Conservation (phyloP, 371 early-diverging fungal genomes). For the Cokeromyces recurvatus region DNA sequence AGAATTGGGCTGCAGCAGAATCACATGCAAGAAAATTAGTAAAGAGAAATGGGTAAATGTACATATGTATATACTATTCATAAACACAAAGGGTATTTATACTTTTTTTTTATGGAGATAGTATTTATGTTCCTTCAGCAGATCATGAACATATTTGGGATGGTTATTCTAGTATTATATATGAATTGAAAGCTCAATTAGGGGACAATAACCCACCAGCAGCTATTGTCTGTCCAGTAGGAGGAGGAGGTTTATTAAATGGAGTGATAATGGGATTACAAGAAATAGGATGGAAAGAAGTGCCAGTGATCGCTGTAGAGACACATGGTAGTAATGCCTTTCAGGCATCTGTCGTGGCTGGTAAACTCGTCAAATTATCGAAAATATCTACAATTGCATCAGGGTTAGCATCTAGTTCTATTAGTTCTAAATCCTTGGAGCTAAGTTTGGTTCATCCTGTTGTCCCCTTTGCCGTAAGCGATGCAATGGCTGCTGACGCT, state of each 20-base stretch:
- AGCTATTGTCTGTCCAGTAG: constrained; percentile 64
- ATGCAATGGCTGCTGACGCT: constrained; percentile 56
- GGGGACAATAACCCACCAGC: constrained; percentile 54
- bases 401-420: constrained; percentile 46
- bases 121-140: constrained; percentile 62
- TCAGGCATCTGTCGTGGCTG: constrained; percentile 61
- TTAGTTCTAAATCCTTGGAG: constrained; percentile 52
- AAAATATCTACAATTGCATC: constrained; percentile 54
- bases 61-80: no score
- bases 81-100: constrained; percentile 1
- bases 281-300: constrained; percentile 56
- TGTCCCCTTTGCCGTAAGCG: constrained; percentile 57
- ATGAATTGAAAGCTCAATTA: constrained; percentile 63
- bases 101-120: constrained; percentile 3
- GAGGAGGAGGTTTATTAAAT: constrained; percentile 70
- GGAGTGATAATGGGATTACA: constrained; percentile 63
- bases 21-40: constrained; percentile 47
- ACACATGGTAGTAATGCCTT: constrained; percentile 72
- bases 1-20: constrained; percentile 56
- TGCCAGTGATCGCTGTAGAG: constrained; percentile 69
- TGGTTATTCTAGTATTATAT: constrained; percentile 58
- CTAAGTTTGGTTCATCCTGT: constrained; percentile 56
- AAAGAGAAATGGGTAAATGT: constrained; percentile 43
- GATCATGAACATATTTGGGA: constrained; percentile 59
- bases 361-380: constrained; percentile 47